Evolutionary conservation across 2,329 filamentous ascomycete genomes (phyloP), one percentile per base, ranked within the genome.

Genomic region (Aspergillus candidus): DNA sequence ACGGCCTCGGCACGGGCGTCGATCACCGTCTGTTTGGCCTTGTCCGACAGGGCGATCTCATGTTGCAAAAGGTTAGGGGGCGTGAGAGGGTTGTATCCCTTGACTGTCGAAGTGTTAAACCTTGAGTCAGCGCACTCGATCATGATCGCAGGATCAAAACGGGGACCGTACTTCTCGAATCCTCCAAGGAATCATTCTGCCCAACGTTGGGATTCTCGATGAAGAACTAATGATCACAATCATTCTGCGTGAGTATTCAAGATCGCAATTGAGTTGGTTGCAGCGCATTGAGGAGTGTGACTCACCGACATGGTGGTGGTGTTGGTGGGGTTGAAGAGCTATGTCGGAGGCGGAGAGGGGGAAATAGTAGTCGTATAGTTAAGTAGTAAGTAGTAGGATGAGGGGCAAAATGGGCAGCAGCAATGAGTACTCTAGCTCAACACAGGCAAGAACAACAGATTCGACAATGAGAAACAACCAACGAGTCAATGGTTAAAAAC

Each of bases 41-140:
- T 59, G 4, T 69, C 58, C 18, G 69, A 68, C 56, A 69, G 55
- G 32, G 78, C 73, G 60, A 98, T 91, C 68, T 97, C 90, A 76
- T 91, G 86, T 69, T 97, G 91, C 48, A 98, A 88, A 52, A 98
- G 82, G 62, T 95, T 88, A 50, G 93, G 93, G 6, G 93, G 83
- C 11, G 88, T 96, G 55, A 98, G 76, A 59, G 88, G 91, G 66
- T 94, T 95, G 78, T 94, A 91, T 58, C 91, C 91, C 51, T 85
- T 84, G 68, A 89, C 84, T 88, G 52, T 40, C 32, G 30, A 39
- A 11, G 38, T n/a, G 17, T 34, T 34, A 40, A 29, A 46, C 41
- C 35, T 30, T 18, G 17, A 41, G 37, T 46, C 37, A 33, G 11
- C 12, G 11, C 3, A n/a, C 10, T 18, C 14, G 32, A 35, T 41